Base-by-base conservation (phyloP, 495 filamentous ascomycete species). In the Podospora fimiseda region DNA sequence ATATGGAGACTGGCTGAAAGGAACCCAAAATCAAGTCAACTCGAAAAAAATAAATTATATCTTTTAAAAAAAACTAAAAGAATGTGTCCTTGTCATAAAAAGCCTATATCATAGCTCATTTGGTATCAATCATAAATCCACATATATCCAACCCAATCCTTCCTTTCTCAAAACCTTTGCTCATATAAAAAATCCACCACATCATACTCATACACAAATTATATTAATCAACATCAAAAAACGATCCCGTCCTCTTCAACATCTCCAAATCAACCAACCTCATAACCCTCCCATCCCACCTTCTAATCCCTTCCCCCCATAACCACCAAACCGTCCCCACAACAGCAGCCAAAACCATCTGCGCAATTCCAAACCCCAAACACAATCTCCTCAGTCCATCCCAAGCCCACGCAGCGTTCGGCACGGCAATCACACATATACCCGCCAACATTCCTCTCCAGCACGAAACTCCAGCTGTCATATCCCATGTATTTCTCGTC, bases 211-310 rank as follows among this genome's bases (percentile, higher is more conserved):
- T 33, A 30, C 20, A 21, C 9, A 38, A 9, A 45, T 45, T 22
- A 22, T 19, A 27, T 67, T 40, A 75, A 50, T 75, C 71, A n/a
- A 60, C 57, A 48, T 75, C 73, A 54, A 77, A 77, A 50, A 73
- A 74, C 41, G 72, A 74, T 38, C 61, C 69, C 11, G 47, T 59
- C 44, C 63, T 60, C 62, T 69, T 71, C 41, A 71, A 22, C 37
- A 66, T 64, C 6, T 66, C 62, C 58, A 74, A 53, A 43, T 73
- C 66, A 14, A 69, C 70, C 18, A 73, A 55, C 13, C 66, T 59
- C 72, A 77, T 70, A 2, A 72, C 62, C 53, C 56, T 30, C 4
- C 72, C 74, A 53, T 77, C 73, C 41, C 68, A 58, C 21, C 63
- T 30, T 48, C 64, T 49, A 1, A 75, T 52, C 30, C 58, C 48